A percentile compares a stretch with the other conserved stretches of the same genome.
phyloP scores from a whole-genome alignment of 2,329 filamentous ascomycete genomes.

The Nemania bipapillata region DNA sequence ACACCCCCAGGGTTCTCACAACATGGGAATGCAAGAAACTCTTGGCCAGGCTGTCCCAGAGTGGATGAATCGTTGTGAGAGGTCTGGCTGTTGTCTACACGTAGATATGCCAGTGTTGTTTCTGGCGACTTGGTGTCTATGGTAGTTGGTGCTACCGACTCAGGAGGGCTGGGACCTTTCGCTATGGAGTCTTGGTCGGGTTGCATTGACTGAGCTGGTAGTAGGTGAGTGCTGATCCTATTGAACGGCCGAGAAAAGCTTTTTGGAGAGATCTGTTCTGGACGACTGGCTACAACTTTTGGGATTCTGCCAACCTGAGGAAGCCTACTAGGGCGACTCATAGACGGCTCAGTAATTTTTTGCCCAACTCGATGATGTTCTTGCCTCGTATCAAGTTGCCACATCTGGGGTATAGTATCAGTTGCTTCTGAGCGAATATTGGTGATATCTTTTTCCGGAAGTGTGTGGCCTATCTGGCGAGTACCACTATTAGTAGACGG shows the following conservation, averaged over 20 bases:
- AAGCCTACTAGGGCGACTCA: constrained; percentile 69
- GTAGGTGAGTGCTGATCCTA: constrained; percentile 60
- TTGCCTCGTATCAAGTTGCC: constrained; percentile 25
- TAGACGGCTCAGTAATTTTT: constrained; percentile 10
- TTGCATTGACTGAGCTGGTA: constrained; percentile 46
- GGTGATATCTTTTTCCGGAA: neutral
- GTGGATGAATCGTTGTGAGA: constrained; percentile 43
- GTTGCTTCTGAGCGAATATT: constrained; percentile 14
- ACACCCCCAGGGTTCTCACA: constrained; percentile 76
- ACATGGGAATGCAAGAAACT: constrained; percentile 79
- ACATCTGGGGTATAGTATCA: constrained; percentile 26
- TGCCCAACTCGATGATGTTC: constrained; percentile 14
- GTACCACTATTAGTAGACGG: constrained; percentile 37
- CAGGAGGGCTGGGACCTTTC: constrained; percentile 60
- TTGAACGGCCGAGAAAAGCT: constrained; percentile 89
- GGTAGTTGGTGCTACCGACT: constrained; percentile 56
- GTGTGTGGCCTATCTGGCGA: neutral
- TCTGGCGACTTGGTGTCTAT: constrained; percentile 48
- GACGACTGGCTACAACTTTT: constrained; percentile 76
- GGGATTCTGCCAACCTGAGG: constrained; percentile 88
- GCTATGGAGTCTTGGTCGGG: constrained; percentile 58
- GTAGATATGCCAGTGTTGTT: neutral
- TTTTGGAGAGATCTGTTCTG: constrained; percentile 74
- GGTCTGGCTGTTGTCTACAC: constrained; percentile 35
- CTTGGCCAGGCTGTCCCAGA: constrained; percentile 54